A percentile compares a stretch with the other conserved stretches of the same genome.
Evolutionary conservation across 2,329 filamentous ascomycete species (phyloP).

Genomic region (Arthrocladium fulminans): DNA sequence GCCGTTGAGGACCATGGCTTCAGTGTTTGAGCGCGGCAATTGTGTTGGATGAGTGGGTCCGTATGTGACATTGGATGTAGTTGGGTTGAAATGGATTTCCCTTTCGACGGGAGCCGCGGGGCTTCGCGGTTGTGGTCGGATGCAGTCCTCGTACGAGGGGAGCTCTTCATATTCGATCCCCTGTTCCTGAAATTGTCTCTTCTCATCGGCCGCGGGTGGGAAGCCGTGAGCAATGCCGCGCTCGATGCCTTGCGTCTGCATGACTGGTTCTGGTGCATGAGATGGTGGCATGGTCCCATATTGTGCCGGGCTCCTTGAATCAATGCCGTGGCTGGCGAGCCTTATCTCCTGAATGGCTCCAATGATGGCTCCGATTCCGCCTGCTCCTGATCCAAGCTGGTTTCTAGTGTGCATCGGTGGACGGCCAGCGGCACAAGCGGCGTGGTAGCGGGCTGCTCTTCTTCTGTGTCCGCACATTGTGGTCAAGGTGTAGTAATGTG

Average conservation of each 20-base stretch:
- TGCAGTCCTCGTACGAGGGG: slow-evolving; percentile 1
- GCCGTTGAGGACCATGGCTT: neutral
- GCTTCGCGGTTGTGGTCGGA: no score
- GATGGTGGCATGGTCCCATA: neutral
- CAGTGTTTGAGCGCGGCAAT: neutral
- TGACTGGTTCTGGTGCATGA: neutral
- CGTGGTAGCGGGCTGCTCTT: neutral
- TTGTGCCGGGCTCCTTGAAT: neutral
- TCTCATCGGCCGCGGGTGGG: neutral
- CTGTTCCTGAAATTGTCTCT: neutral
- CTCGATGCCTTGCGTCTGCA: neutral
- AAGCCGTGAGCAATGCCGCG: neutral
- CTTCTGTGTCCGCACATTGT: slow-evolving; percentile 2
- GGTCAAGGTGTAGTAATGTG: no score
- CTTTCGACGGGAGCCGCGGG: neutral
- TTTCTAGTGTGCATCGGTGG: neutral
- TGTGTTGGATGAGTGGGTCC: neutral
- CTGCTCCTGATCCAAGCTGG: neutral
- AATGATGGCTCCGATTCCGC: neutral
- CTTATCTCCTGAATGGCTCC: neutral
- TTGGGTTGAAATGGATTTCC: neutral
- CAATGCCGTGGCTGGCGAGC: neutral
- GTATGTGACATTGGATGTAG: neutral
- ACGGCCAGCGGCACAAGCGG: neutral
- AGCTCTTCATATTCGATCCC: neutral